These are phyloP conservation scores for Sphenostylis stenocarpa DNA, from an alignment of 306 rosid genomes.

Conservation along the genomic window DNA sequence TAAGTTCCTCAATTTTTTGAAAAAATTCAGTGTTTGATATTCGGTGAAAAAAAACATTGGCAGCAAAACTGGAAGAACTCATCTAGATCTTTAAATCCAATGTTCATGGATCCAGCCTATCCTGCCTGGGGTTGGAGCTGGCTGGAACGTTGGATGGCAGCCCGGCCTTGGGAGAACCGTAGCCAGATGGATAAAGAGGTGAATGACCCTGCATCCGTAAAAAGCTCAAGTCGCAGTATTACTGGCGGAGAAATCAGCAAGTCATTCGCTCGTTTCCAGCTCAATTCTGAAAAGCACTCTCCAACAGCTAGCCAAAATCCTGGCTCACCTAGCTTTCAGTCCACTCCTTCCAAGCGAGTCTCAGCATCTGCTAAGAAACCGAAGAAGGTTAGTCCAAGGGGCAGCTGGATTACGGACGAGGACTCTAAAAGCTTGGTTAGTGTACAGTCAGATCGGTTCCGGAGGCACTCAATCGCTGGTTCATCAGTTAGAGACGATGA, in stretches of 20 bases:
- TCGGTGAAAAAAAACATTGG: neutral
- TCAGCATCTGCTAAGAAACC: slow-evolving; percentile 42
- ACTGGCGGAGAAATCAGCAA: slow-evolving; percentile 85
- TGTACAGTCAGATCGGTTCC: slow-evolving; percentile 62
- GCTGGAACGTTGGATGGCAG: slow-evolving; percentile 98
- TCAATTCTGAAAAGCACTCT: slow-evolving; percentile 76
- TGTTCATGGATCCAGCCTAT: slow-evolving; percentile 95
- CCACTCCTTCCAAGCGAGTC: slow-evolving; percentile 71
- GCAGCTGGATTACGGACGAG: slow-evolving; percentile 54
- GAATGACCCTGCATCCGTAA: slow-evolving; percentile 62
- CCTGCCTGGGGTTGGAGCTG: slow-evolving; percentile 99
- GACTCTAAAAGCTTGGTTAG: slow-evolving; percentile 71
- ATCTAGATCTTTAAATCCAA: slow-evolving; percentile 68
- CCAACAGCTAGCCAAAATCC: slow-evolving; percentile 76
- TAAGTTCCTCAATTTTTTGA: slow-evolving; percentile 14
- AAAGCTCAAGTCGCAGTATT: slow-evolving; percentile 51
- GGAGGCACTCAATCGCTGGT: slow-evolving; percentile 85
- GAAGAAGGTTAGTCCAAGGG: slow-evolving; percentile 75
- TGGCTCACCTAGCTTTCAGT: slow-evolving; percentile 52
- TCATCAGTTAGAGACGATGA: slow-evolving; percentile 68
- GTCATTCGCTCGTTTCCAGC: slow-evolving; percentile 85
- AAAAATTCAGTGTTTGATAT: slow-evolving; percentile 19
- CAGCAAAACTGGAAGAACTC: slow-evolving; percentile 88
- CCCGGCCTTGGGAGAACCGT: slow-evolving; percentile 70
- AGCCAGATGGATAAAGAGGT: slow-evolving; percentile 55